Conservation (phyloP, 2,329 filamentous ascomycete species). For the Biscogniauxia sp. region DNA sequence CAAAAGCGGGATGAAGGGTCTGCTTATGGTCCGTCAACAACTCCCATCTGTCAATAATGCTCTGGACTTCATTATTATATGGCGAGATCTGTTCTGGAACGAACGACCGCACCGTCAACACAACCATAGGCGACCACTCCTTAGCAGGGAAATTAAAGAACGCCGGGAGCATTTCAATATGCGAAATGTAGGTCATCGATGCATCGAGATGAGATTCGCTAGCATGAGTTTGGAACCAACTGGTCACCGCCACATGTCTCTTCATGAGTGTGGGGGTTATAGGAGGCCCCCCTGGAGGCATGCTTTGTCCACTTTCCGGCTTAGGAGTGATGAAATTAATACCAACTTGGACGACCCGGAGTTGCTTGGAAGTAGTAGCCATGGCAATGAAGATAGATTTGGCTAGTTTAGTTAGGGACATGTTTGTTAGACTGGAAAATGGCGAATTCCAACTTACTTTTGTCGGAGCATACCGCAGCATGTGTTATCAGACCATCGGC, state of each 20-base stretch:
- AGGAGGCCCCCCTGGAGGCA: conserved; percentile 42
- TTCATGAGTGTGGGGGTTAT: conserved; percentile 54
- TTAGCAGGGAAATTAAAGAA: conserved; percentile 59
- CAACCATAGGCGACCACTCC: conserved; percentile 54
- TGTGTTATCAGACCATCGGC: conserved; percentile 78
- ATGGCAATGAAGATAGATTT: conserved; percentile 62
- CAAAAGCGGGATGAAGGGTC: conserved; percentile 71
- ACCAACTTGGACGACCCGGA: conserved; percentile 70
- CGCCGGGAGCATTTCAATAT: conserved; percentile 70
- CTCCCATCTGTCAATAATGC: conserved; percentile 81
- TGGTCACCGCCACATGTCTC: conserved; percentile 55
- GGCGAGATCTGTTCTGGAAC: conserved; percentile 52
- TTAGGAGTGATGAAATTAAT: conserved; percentile 71
- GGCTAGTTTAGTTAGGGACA: conserved; percentile 17
- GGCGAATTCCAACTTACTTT: conserved; percentile 49
- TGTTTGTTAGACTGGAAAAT: not conserved
- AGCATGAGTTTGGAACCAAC: conserved; percentile 52
- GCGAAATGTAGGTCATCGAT: conserved; percentile 64
- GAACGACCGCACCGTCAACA: conserved; percentile 72
- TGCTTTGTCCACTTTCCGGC: conserved; percentile 50
- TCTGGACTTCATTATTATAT: conserved; percentile 64
- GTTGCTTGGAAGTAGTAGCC: conserved; percentile 66
- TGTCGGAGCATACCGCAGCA: conserved; percentile 72
- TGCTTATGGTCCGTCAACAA: conserved; percentile 65
- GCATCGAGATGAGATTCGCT: conserved; percentile 44